These are phyloP conservation scores for Calonectria crousiana DNA, from an alignment of 2,329 filamentous ascomycete species.

Conservation along the genomic window DNA sequence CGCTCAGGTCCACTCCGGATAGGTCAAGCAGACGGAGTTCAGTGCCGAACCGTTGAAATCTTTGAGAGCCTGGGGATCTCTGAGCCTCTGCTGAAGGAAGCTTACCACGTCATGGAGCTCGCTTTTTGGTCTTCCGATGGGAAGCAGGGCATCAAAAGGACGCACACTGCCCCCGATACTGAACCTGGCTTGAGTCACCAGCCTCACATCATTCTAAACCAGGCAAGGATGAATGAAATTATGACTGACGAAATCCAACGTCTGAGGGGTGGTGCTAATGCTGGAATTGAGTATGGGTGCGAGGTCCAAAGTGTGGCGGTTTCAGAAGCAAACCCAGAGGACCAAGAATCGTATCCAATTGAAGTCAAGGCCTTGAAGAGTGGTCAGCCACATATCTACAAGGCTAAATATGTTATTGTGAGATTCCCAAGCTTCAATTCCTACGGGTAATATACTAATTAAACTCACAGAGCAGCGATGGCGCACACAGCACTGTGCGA, in stretches of 20 bases:
- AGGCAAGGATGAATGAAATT: slow-evolving; percentile 31
- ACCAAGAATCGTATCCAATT: slow-evolving; percentile 18
- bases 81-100: slow-evolving; percentile 66
- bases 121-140: slow-evolving; percentile 61
- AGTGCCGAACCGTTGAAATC: slow-evolving; percentile 61
- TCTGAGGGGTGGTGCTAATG: not conserved
- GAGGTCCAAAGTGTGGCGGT: slow-evolving; percentile 33
- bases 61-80: slow-evolving; percentile 70
- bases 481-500: slow-evolving; percentile 59
- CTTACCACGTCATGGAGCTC: slow-evolving; percentile 69
- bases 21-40: slow-evolving; percentile 33
- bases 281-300: slow-evolving; percentile 28
- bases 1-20: slow-evolving; percentile 28
- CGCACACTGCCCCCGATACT: slow-evolving; percentile 22
- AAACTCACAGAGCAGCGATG: slow-evolving; percentile 22
- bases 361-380: slow-evolving; percentile 19
- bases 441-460: not conserved
- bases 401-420: slow-evolving; percentile 37
- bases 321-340: not conserved
- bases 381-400: slow-evolving; percentile 5
- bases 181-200: slow-evolving; percentile 26
- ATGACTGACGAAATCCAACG: slow-evolving; percentile 26
- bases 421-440: not conserved
- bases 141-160: slow-evolving; percentile 10
- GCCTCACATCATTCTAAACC: slow-evolving; percentile 34